These are phyloP conservation scores for Decorospora gaudefroyi DNA, from an alignment of 2,329 filamentous ascomycete species.

Conservation along the genomic window DNA sequence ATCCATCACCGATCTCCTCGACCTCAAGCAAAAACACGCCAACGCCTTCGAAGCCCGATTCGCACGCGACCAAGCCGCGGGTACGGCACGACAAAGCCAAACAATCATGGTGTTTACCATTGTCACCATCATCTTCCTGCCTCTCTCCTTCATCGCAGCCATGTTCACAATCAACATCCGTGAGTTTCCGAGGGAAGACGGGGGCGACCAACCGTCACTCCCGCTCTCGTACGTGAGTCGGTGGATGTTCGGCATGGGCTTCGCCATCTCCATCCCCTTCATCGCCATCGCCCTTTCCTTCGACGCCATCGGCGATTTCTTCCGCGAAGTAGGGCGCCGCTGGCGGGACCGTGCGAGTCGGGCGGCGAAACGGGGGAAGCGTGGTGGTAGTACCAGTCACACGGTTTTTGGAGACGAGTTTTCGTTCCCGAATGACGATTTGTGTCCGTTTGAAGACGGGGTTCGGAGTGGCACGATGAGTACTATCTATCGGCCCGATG, in stretches of 20 bases:
- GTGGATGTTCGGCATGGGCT: slow-evolving; percentile 61
- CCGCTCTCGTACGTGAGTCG: slow-evolving; percentile 58
- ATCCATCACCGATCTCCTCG: slow-evolving; percentile 65
- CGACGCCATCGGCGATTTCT: slow-evolving; percentile 47
- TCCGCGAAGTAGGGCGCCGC: slow-evolving; percentile 32
- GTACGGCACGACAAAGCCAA: slow-evolving; percentile 61
- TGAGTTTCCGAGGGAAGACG: slow-evolving; percentile 50
- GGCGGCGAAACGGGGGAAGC: too few relatives aligned
- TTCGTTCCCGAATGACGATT: too few relatives aligned
- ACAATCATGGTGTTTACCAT: slow-evolving; percentile 65
- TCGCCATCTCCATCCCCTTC: slow-evolving; percentile 58
- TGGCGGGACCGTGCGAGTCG: slow-evolving; percentile 22
- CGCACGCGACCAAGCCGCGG: slow-evolving; percentile 63
- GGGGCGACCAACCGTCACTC: slow-evolving; percentile 44
- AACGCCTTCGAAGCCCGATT: slow-evolving; percentile 69
- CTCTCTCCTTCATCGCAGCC: slow-evolving; percentile 60
- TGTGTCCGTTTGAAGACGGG: slow-evolving; percentile 34
- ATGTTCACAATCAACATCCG: slow-evolving; percentile 61
- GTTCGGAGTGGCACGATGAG: slow-evolving; percentile 35
- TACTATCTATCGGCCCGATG: slow-evolving; percentile 26
- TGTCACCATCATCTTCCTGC: slow-evolving; percentile 63
- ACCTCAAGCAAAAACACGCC: slow-evolving; percentile 71
- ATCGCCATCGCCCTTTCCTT: slow-evolving; percentile 54
- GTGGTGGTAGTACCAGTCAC: slow-evolving; percentile 1
- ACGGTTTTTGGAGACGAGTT: slow-evolving; percentile 25